phyloP scores from a whole-genome alignment of 371 early-diverging fungal genomes.

The Mucor racemosus region DNA sequence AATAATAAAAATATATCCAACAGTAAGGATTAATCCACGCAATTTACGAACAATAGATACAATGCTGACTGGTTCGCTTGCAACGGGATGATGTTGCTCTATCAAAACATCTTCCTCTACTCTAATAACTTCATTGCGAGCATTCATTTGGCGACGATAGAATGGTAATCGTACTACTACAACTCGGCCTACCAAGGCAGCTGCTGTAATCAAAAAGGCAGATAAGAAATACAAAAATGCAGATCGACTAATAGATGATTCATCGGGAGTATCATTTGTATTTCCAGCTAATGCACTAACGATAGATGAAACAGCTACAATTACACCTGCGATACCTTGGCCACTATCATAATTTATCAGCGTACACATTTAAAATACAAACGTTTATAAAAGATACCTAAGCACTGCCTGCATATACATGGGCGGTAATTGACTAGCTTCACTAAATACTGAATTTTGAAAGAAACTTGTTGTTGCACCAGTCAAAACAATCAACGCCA shows the following conservation, averaged over 20 bases:
- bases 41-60: slow-evolving; percentile 37
- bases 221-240: slow-evolving; percentile 66
- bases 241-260: slow-evolving; percentile 44
- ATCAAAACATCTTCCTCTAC: slow-evolving; percentile 12
- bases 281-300: slow-evolving; percentile 50
- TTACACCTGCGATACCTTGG: slow-evolving; percentile 67
- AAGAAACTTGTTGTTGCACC: slow-evolving; percentile 70
- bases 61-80: slow-evolving; percentile 18
- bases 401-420: slow-evolving; percentile 77
- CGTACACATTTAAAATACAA: not conserved
- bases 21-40: slow-evolving; percentile 52
- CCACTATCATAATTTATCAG: slow-evolving; percentile 37
- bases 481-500: slow-evolving; percentile 61
- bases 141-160: slow-evolving; percentile 50
- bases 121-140: slow-evolving; percentile 11
- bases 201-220: slow-evolving; percentile 53
- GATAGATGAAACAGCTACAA: slow-evolving; percentile 64
- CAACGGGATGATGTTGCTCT: not conserved
- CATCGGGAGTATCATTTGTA: slow-evolving; percentile 27
- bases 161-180: slow-evolving; percentile 51
- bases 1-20: slow-evolving; percentile 65
- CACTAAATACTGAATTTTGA: slow-evolving; percentile 76
- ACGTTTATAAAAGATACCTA: slow-evolving; percentile 43
- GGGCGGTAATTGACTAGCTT: slow-evolving; percentile 75
- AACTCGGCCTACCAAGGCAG: slow-evolving; percentile 53